phyloP scores from a whole-genome alignment of 108 stramenopile species.

The Pinguiococcus pyrenoidosus region DNA sequence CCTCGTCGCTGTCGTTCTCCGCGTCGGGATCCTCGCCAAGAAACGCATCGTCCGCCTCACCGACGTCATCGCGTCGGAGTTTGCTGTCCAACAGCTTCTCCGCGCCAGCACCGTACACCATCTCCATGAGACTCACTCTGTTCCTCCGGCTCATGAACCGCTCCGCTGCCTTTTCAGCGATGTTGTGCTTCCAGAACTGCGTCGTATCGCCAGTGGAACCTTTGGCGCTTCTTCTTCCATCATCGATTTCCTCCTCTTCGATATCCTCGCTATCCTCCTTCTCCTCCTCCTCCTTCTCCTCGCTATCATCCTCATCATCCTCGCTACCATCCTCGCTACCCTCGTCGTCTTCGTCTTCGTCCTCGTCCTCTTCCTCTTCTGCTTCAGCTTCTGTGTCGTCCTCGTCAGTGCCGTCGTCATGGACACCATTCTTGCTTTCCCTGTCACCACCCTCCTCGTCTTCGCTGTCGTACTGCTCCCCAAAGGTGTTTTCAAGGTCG shows the following conservation, averaged over 20 bases:
- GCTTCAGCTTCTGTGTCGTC: background rate
- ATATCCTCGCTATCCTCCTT: conserved; percentile 25
- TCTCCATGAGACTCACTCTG: conserved; percentile 19
- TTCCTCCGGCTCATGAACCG: conserved; percentile 10
- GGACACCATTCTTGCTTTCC: conserved; percentile 25
- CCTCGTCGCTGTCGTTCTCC: conserved; percentile 25
- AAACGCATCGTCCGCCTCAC: background rate
- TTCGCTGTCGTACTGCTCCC: background rate
- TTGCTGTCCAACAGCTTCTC: conserved; percentile 14
- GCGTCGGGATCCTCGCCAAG: conserved; percentile 17
- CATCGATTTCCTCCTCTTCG: background rate
- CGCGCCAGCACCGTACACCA: conserved; percentile 33
- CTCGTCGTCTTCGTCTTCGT: conserved; percentile 1
- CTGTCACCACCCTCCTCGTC: background rate
- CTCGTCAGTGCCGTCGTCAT: background rate
- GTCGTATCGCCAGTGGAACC: too few relatives aligned
- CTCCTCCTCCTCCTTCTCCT: conserved; percentile 18
- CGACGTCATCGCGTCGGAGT: background rate
- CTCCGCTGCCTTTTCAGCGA: conserved; percentile 15
- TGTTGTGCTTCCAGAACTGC: conserved; percentile 20
- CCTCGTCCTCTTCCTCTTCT: conserved; percentile 1
- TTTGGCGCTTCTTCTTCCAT: background rate
- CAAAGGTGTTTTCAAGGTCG: background rate
- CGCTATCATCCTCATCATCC: conserved; percentile 13
- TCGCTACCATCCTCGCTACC: conserved; percentile 23